phyloP scores from a whole-genome alignment of 768 basidiomycete genomes.

The Udeniomyces megalosporus region DNA sequence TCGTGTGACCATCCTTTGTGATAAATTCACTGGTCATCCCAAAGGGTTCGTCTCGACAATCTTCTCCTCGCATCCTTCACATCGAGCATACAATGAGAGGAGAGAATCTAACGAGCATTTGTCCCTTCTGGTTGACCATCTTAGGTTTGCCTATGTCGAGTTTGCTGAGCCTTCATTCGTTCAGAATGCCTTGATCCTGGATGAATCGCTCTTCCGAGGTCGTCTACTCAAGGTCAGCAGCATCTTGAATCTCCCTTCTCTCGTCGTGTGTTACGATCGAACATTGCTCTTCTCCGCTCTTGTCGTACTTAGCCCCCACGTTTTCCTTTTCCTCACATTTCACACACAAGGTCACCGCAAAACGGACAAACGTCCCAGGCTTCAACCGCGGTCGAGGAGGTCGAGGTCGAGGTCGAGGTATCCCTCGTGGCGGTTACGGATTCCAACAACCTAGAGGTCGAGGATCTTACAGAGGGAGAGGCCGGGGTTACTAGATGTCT shows the following conservation, averaged over 20 bases:
- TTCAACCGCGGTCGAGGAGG: slow-evolving; percentile 62
- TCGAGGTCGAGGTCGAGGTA: slow-evolving; percentile 34
- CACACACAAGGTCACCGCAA: slow-evolving; percentile 60
- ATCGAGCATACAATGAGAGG: too few species aligned
- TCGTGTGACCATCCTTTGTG: slow-evolving; percentile 94
- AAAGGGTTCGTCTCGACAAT: slow-evolving; percentile 56
- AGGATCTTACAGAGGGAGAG: slow-evolving; percentile 36
- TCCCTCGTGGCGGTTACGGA: slow-evolving; percentile 13
- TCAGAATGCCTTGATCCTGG: slow-evolving; percentile 76
- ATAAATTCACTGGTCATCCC: slow-evolving; percentile 98
- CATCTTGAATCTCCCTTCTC: background rate
- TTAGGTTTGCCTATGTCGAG: slow-evolving; percentile 87
- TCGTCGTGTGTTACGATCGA: background rate
- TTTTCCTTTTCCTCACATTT: background rate
- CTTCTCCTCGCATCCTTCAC: slow-evolving; percentile 1
- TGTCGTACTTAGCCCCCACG: background rate
- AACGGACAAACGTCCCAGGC: slow-evolving; percentile 89
- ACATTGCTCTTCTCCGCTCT: background rate
- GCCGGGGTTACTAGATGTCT: slow-evolving; percentile 39
- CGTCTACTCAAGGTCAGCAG: slow-evolving; percentile 68
- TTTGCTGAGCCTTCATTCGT: slow-evolving; percentile 87
- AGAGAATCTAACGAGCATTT: background rate
- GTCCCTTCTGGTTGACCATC: background rate
- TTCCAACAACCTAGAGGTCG: slow-evolving; percentile 16
- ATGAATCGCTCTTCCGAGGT: slow-evolving; percentile 89